phyloP scores from a whole-genome alignment of 2,329 filamentous ascomycete genomes.

The Diplodia mutila region DNA sequence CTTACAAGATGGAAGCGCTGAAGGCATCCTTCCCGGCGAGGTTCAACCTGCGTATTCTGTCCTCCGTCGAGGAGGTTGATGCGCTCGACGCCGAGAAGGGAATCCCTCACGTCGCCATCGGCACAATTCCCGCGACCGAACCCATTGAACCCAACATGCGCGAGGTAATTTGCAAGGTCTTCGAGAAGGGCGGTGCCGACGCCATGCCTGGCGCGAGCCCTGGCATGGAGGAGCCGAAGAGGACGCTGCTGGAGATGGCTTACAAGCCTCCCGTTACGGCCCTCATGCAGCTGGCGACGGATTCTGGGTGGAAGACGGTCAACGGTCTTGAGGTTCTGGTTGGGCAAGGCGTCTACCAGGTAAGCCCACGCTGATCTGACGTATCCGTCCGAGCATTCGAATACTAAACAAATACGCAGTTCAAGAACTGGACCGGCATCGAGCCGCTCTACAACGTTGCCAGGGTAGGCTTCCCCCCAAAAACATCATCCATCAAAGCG shows the following conservation, averaged over 20 bases:
- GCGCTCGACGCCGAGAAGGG: conserved; percentile 51
- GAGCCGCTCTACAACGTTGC: conserved; percentile 72
- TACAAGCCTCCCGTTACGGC: conserved; percentile 87
- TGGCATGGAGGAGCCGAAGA: conserved; percentile 40
- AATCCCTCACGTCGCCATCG: conserved; percentile 74
- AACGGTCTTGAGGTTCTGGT: conserved; percentile 87
- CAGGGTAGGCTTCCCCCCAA: conserved; percentile 50
- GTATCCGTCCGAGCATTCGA: conserved; percentile 46
- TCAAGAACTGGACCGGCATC: conserved; percentile 84
- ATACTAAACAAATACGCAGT: conserved; percentile 52
- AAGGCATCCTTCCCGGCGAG: conserved; percentile 71
- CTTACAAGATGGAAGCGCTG: conserved; percentile 68
- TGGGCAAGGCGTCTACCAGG: conserved; percentile 76
- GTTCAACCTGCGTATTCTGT: conserved; percentile 72
- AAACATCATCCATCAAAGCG: not conserved
- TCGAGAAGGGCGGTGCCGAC: conserved; percentile 41
- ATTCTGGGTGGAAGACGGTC: conserved; percentile 79
- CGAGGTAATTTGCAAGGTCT: conserved; percentile 63
- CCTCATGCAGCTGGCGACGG: conserved; percentile 80
- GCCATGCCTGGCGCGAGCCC: conserved; percentile 52
- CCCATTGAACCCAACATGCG: conserved; percentile 75
- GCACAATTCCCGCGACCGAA: conserved; percentile 86
- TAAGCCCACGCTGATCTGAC: not conserved
- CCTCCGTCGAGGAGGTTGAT: conserved; percentile 54
- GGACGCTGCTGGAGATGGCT: conserved; percentile 86